Evolutionary conservation across 352 stramenopile species (phyloP).

Genomic region (Globisporangium yorkense): DNA sequence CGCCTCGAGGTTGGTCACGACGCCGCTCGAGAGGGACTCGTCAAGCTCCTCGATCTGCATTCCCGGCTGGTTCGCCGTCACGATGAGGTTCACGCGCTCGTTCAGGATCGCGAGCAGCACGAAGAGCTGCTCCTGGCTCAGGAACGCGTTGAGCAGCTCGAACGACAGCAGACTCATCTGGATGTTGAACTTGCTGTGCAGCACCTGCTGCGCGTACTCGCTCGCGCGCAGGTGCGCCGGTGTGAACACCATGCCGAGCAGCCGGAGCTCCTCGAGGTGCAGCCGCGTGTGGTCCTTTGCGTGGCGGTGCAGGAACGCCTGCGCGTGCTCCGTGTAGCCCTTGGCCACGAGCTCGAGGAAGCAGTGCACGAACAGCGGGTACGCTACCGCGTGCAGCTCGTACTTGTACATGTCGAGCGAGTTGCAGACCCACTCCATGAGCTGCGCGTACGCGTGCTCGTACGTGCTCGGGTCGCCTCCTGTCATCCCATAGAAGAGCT

Average conservation of each 20-base stretch:
- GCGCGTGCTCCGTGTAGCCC: slow-evolving; percentile 40
- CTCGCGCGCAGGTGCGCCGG: slow-evolving; percentile 56
- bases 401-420: slow-evolving; percentile 85
- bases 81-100: slow-evolving; percentile 66
- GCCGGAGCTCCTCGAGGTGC: slow-evolving; percentile 64
- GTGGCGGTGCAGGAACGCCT: slow-evolving; percentile 55
- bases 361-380: slow-evolving; percentile 79
- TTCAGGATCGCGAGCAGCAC: slow-evolving; percentile 73
- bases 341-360: slow-evolving; percentile 76
- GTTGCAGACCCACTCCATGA: slow-evolving; percentile 83
- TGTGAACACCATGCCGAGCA: slow-evolving; percentile 56
- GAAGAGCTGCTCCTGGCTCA: slow-evolving; percentile 75
- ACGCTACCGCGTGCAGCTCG: slow-evolving; percentile 72
- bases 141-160: slow-evolving; percentile 73
- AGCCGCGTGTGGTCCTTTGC: slow-evolving; percentile 57
- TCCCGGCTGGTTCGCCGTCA: slow-evolving; percentile 65
- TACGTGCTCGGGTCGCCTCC: slow-evolving; percentile 50
- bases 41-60: slow-evolving; percentile 65
- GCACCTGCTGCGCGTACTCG: slow-evolving; percentile 72
- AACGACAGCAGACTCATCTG: slow-evolving; percentile 81
- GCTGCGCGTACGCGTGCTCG: slow-evolving; percentile 57
- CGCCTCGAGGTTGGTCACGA: slow-evolving; percentile 38
- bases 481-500: slow-evolving; percentile 76
- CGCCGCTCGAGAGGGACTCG: slow-evolving; percentile 18
- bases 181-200: slow-evolving; percentile 82